Base-by-base conservation (phyloP, 495 filamentous ascomycete genomes). In the Aspergillus bridgeri region DNA sequence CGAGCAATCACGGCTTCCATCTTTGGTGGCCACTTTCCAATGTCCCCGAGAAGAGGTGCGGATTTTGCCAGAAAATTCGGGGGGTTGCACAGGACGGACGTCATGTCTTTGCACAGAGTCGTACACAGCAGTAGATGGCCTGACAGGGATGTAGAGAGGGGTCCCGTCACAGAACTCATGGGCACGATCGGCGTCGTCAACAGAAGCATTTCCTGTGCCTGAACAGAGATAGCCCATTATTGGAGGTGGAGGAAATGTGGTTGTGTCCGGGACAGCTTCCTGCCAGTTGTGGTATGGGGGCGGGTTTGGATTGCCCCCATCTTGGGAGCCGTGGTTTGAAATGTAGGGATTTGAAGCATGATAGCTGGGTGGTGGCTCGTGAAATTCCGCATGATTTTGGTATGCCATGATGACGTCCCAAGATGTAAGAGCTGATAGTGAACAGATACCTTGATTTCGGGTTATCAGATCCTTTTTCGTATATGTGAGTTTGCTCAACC, bases 171-270 rank as follows among this genome's bases (percentile, higher is more conserved):
- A 92, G 82, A 89, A 98, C 18, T 73, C 69, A 66, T 89, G 84
- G 47, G 88, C 93, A 6, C 83, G 82, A 20, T 90, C 81, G 61
- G 88, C 87, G 58, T 92, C 85, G 27, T 75, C 75, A 33, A 73
- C 74, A 15, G 83, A 83, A 5, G 92, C 88, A 75, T 96, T 96
- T 59, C 85, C 87, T 1, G 87, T 81, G 4, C 83, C 83, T 18
- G 89, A 93, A 43, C 61, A 67, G 47, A 87, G 81, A 63, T 86
- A 83, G 42, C 85, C 83, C 58, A 92, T 72, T 46, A 79, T 73
- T 2, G 93, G 92, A 0, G 93, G 91, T 2, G 93, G 93, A 0
- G 91, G 91, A 50, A 96, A 86, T 38, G 86, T 79, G 1, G 90
- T 74, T 23, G 83, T 94, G 69, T 96, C 91, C 3, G 89, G 89